Percentiles rank a stretch among this genome's conserved stretches.
phyloP scores from a whole-genome alignment of 306 rosid genomes.

The Canavalia ensiformis region DNA sequence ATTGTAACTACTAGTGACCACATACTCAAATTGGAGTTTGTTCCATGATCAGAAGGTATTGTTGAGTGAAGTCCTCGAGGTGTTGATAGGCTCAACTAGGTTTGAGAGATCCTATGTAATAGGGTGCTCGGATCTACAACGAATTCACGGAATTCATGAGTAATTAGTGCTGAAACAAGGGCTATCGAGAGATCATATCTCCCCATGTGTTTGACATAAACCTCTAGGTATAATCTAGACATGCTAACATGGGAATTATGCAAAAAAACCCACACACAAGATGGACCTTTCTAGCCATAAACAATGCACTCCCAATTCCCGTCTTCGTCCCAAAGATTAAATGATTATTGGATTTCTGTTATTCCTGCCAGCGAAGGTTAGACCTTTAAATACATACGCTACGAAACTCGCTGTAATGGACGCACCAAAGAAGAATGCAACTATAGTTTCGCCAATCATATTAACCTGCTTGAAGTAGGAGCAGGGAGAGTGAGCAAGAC shows the following conservation, averaged over 20 bases:
- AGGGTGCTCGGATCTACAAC: no score
- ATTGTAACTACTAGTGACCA: no score
- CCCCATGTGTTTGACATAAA: no score
- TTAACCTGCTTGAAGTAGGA: constrained; percentile 94
- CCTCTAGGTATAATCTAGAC: no score
- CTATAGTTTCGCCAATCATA: constrained; percentile 88
- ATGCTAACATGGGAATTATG: constrained; percentile 86
- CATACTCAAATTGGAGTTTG: no score
- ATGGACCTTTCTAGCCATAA: constrained; percentile 95
- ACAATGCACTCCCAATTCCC: constrained; percentile 93
- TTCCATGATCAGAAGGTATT: no score
- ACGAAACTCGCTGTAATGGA: constrained; percentile 98
- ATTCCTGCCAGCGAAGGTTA: constrained; percentile 99
- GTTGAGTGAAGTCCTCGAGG: no score
- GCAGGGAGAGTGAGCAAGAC: constrained; percentile 96
- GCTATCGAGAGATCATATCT: no score
- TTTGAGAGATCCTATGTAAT: no score
- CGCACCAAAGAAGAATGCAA: constrained; percentile 81
- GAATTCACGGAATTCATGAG: no score
- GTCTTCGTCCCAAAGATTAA: constrained; percentile 91
- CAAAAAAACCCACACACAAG: constrained; percentile 88
- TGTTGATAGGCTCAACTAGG: no score
- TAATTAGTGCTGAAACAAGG: no score
- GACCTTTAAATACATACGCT: constrained; percentile 98
- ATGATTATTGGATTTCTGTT: constrained; percentile 98